A percentile compares a stretch with the other conserved stretches of the same genome.
These are phyloP conservation scores for Glebionis coronaria DNA, from an alignment of 129 eudicot species.

Conservation along the genomic window DNA sequence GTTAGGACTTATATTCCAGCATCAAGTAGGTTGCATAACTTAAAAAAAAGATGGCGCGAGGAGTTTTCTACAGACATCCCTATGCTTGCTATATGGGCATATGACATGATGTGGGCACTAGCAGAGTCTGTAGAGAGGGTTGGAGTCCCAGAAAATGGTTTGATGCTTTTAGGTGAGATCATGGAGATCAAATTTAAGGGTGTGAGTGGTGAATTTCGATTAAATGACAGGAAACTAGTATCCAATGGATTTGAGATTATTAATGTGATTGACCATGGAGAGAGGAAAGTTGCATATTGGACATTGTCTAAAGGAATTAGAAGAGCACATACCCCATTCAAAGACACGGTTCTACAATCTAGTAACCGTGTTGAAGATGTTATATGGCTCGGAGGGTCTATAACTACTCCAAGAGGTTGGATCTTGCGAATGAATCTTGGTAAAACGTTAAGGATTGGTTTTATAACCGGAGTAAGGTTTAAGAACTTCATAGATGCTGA, in stretches of 20 bases:
- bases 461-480: constrained; percentile 19
- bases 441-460: constrained; percentile 32
- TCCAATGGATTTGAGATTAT: constrained; percentile 34
- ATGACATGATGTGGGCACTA: constrained; percentile 28
- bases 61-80: neutral
- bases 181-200: constrained; percentile 32
- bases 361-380: constrained; percentile 7
- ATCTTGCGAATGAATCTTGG: constrained; percentile 10
- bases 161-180: neutral
- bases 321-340: neutral
- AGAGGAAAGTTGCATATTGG: constrained; percentile 56
- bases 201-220: constrained; percentile 42
- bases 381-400: constrained; percentile 43
- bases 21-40: constrained; percentile 15
- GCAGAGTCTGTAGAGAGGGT: constrained; percentile 27
- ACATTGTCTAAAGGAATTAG: constrained; percentile 30
- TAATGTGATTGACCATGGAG: constrained; percentile 42
- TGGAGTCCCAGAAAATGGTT: constrained; percentile 10
- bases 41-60: constrained; percentile 21
- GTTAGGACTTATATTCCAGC: constrained; percentile 33
- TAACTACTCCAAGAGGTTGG: constrained; percentile 35
- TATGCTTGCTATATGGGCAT: constrained; percentile 23
- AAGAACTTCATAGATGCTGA: constrained; percentile 23
- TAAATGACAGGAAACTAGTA: constrained; percentile 22
- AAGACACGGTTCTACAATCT: neutral